Base-by-base conservation (phyloP, 1,284 basidiomycete genomes). In the Cerioporus squamosus region DNA sequence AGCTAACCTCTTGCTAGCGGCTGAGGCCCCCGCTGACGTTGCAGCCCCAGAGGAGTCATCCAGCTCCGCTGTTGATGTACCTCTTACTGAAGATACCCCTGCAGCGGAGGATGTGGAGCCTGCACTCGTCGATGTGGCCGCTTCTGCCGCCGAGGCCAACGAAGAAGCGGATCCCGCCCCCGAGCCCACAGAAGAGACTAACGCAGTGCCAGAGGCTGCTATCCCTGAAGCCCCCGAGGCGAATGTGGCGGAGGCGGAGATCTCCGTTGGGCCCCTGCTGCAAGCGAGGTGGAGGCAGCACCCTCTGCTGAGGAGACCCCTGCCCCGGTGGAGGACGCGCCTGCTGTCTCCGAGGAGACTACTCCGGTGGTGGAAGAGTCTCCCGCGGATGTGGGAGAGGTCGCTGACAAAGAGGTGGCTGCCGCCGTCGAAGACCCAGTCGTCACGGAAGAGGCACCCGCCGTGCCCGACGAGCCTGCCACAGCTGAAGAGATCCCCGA, bases 401-500 rank as follows among this genome's bases (percentile, higher is more conserved):
- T 31, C 22, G 51, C 47, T 39, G 18, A 44, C 15, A 36, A 43
- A 23, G 58, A 52, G 44, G 42, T 29, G 18, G 33, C 53, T 26
- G 55, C 15, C n/a, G 15, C 38, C 26, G 43, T 26, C 7, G 51
- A 59, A 50, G 53, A 55, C 23, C 43, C 51, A 22, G 20, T 20
- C 40, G 49, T 38, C 44, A 18, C 31, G 12, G 44, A 54, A 23
- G 51, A 64, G 20, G 44, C 47, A 29, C 40, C 53, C 12, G 58
- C 44, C 26, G 51, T 43, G 12, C 42, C 39, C 8, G 57, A 58
- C n/a, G 59, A 61, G 20, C 22, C 60, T 26, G 47, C 26, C 10
- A 48, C 42, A 7, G 53, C 40, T 12, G 62, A 64, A 44, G 65
- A 59, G 29, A 20, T 53, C 15, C 29, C 29, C 15, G 57, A 33